These are phyloP conservation scores for Sporothrix protearum DNA, from an alignment of 2,329 filamentous ascomycete species.

Conservation along the genomic window DNA sequence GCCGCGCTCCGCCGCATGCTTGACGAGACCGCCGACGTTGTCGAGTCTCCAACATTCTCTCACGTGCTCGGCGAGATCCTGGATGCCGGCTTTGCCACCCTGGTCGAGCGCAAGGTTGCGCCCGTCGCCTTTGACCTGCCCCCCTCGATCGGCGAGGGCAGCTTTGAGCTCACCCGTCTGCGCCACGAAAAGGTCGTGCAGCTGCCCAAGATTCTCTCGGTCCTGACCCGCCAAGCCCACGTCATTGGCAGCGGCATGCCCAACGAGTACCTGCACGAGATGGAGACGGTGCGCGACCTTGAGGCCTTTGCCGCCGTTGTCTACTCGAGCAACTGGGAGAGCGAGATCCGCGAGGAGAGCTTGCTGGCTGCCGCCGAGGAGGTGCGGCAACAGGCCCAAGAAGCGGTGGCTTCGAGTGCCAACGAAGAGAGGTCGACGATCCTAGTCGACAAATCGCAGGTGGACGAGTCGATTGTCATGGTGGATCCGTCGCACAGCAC, in stretches of 20 bases:
- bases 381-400: constrained; percentile 27
- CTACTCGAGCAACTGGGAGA: constrained; percentile 79
- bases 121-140: constrained; percentile 70
- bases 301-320: constrained; percentile 84
- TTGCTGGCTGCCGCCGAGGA: constrained; percentile 38
- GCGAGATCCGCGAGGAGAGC: constrained; percentile 54
- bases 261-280: constrained; percentile 67
- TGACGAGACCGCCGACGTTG: constrained; percentile 91
- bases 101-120: constrained; percentile 79
- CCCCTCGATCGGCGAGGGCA: constrained; percentile 29
- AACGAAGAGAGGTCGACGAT: constrained; percentile 33
- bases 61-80: constrained; percentile 83
- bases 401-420: constrained; percentile 16
- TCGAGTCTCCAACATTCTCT: constrained; percentile 88
- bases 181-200: constrained; percentile 59
- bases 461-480: constrained; percentile 53
- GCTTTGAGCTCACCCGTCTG: constrained; percentile 50
- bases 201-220: constrained; percentile 83
- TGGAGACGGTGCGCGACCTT: constrained; percentile 72
- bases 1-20: constrained; percentile 73
- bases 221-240: constrained; percentile 87
- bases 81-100: constrained; percentile 78
- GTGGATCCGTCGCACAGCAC: constrained; percentile 46
- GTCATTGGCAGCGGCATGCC: constrained; percentile 75
- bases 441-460: constrained; percentile 43